Evolutionary conservation across 192 early-diverging fungal genomes (phyloP).

Genomic region (Linnemannia zychae): DNA sequence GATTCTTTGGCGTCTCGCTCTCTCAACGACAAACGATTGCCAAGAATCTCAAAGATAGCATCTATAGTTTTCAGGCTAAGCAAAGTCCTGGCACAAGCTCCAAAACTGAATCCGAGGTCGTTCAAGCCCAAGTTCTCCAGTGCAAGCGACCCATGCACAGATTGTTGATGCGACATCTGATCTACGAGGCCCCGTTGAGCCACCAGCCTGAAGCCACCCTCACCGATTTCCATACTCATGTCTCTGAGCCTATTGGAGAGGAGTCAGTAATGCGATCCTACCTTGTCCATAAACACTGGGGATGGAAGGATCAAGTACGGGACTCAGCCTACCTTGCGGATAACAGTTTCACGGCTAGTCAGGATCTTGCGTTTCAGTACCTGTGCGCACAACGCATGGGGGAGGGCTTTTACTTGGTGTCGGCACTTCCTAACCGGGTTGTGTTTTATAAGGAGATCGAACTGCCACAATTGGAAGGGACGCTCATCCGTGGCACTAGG

Average conservation of each 20-base stretch:
- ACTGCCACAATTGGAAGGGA: slow-evolving; percentile 9
- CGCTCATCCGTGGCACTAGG: slow-evolving; percentile 24
- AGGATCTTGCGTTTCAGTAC: slow-evolving; percentile 65
- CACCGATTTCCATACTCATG: slow-evolving; percentile 43
- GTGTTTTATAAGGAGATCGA: slow-evolving; percentile 67
- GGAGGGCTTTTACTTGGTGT: slow-evolving; percentile 60
- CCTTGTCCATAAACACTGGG: slow-evolving; percentile 61
- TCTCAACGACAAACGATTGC: slow-evolving; percentile 11
- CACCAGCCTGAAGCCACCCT: slow-evolving; percentile 22
- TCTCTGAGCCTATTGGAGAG: slow-evolving; percentile 40
- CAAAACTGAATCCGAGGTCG: slow-evolving; percentile 20
- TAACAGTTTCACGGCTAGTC: slow-evolving; percentile 51
- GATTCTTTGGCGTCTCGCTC: slow-evolving; percentile 40
- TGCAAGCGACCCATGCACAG: slow-evolving; percentile 60
- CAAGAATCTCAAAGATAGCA: slow-evolving; percentile 12
- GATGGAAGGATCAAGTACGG: slow-evolving; percentile 64
- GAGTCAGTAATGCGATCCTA: slow-evolving; percentile 66
- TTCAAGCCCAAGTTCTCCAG: slow-evolving; percentile 13
- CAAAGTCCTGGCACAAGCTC: slow-evolving; percentile 2
- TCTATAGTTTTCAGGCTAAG: slow-evolving; percentile 23
- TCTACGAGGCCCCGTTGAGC: slow-evolving; percentile 32
- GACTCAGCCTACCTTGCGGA: slow-evolving; percentile 44
- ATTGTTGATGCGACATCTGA: slow-evolving; percentile 62
- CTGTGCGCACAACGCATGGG: slow-evolving; percentile 61
- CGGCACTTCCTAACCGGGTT: slow-evolving; percentile 42